phyloP scores from a whole-genome alignment of 257 asterid species.

The Przewalskia tangutica region DNA sequence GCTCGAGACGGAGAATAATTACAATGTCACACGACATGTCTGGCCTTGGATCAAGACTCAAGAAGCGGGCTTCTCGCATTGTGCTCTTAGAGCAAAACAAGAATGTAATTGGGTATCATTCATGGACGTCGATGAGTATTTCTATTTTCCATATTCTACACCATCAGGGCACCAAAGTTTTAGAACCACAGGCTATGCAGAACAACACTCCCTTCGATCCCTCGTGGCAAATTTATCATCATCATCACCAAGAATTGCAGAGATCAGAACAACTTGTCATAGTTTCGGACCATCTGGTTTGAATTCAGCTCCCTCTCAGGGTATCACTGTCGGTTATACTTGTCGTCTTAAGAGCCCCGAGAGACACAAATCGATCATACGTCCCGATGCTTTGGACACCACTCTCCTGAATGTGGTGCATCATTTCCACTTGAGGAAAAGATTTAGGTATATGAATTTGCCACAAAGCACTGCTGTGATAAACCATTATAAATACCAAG shows the following conservation, averaged over 20 bases:
- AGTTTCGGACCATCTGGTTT: conserved; percentile 94
- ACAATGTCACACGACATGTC: conserved; percentile 68
- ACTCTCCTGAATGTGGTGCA: conserved; percentile 81
- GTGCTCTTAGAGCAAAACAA: conserved; percentile 69
- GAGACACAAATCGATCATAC: conserved; percentile 86
- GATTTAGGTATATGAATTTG: conserved; percentile 47
- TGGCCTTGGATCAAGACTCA: conserved; percentile 99
- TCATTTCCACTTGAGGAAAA: conserved; percentile 64
- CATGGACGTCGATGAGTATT: conserved; percentile 95
- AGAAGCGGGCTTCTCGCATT: conserved; percentile 96
- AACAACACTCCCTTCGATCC: conserved; percentile 39
- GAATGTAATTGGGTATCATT: conserved; percentile 83
- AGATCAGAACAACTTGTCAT: conserved; percentile 76
- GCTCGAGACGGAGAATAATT: conserved; percentile 36
- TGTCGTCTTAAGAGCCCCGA: conserved; percentile 90
- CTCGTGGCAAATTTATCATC: conserved; percentile 54
- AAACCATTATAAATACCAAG: conserved; percentile 87
- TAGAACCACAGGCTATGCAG: conserved; percentile 33
- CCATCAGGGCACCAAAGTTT: conserved; percentile 18
- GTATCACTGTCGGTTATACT: conserved; percentile 82
- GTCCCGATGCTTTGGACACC: conserved; percentile 57
- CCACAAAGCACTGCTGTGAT: conserved; percentile 49
- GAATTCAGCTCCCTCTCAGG: conserved; percentile 47
- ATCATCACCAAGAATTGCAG: conserved; percentile 45
- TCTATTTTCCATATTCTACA: conserved; percentile 61